phyloP scores from a whole-genome alignment of 768 basidiomycete species.

The Leccinum pellstonianum region DNA sequence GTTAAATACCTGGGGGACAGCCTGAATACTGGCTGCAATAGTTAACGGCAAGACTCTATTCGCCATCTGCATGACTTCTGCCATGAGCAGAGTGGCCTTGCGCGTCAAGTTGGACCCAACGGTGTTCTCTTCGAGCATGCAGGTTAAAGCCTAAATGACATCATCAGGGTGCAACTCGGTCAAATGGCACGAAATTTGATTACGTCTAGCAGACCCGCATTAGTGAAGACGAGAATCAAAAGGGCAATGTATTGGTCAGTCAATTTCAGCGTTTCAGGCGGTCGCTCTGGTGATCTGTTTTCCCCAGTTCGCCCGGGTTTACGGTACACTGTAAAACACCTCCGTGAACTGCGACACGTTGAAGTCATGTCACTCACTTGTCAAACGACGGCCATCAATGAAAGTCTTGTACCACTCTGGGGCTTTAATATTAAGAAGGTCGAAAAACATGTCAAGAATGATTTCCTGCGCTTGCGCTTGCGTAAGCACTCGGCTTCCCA shows the following conservation, averaged over 20 bases:
- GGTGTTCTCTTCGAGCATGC: slow-evolving; percentile 80
- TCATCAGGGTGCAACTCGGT: slow-evolving; percentile 6
- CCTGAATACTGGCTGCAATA: slow-evolving; percentile 82
- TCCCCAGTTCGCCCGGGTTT: slow-evolving; percentile 35
- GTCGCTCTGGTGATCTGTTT: slow-evolving; percentile 47
- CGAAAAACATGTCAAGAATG: slow-evolving; percentile 92
- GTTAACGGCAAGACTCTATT: slow-evolving; percentile 83
- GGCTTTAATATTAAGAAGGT: slow-evolving; percentile 85
- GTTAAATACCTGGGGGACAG: slow-evolving; percentile 80
- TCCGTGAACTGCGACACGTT: neutral
- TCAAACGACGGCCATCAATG: slow-evolving; percentile 82
- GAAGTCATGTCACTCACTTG: slow-evolving; percentile 53
- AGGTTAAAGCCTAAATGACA: slow-evolving; percentile 66
- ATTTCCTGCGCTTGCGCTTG: slow-evolving; percentile 71
- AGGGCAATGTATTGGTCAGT: slow-evolving; percentile 93
- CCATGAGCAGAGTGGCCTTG: slow-evolving; percentile 89
- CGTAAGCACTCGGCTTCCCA: slow-evolving; percentile 10
- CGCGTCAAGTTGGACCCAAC: slow-evolving; percentile 72
- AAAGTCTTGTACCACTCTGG: slow-evolving; percentile 94
- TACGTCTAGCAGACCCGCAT: slow-evolving; percentile 88
- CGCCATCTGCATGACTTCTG: slow-evolving; percentile 85
- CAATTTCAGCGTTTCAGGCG: slow-evolving; percentile 63
- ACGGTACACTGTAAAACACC: slow-evolving; percentile 57
- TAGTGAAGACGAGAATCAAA: slow-evolving; percentile 77
- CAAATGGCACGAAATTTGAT: slow-evolving; percentile 21